Base-by-base conservation (phyloP, 495 filamentous ascomycete species). In the Aspergillus baeticus region DNA sequence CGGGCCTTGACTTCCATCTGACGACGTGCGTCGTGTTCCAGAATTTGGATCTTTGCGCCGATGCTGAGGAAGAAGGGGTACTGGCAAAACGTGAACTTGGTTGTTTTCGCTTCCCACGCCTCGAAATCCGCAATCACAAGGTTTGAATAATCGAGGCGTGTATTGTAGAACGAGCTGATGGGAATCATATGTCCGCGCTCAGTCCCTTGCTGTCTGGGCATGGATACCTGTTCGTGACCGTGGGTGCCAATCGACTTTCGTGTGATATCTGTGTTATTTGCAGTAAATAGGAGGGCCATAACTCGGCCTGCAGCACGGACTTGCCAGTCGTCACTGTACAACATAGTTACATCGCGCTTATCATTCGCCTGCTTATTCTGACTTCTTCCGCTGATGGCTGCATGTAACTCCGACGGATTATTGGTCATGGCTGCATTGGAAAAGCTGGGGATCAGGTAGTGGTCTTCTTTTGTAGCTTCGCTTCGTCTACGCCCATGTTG, bases 11-110 rank as follows among this genome's bases (percentile, higher is more conserved):
- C 84, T 58, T 91, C 88, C 92, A 96, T 96, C 71, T 96, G 93
- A 7, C 92, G 83, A 58, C 87, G 84, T 4, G 91, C 90, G 69
- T 97, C 93, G 64, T 95, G 83, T 67, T 96, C 92, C 63, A 96
- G 74, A 55, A 96, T 95, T 61, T 87, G 89, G 56, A 95, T 96
- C 71, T 97, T 97, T 26, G 91, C 87, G 73, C 90, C 91, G 61
- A 97, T 93, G 49, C 91, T 96, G 29, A 97, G 79, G 61, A 96
- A 89, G 71, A 96, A 96, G 3, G 92, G 92, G 63, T 93, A 96
- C 64, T 96, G 91, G 64, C 92, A 97, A 66, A 97, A 96, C 4
- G 91, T 83, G 62, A 97, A 96, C 57, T 83, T 88, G 1, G 82
- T 81, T 43, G 81, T 77, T 60, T 77, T 85, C 14, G 83, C 80